Percentiles rank a stretch among this genome's conserved stretches.
These are phyloP conservation scores for Euphorbia pulcherrima DNA, from an alignment of 345 rosid genomes.

Conservation along the genomic window DNA sequence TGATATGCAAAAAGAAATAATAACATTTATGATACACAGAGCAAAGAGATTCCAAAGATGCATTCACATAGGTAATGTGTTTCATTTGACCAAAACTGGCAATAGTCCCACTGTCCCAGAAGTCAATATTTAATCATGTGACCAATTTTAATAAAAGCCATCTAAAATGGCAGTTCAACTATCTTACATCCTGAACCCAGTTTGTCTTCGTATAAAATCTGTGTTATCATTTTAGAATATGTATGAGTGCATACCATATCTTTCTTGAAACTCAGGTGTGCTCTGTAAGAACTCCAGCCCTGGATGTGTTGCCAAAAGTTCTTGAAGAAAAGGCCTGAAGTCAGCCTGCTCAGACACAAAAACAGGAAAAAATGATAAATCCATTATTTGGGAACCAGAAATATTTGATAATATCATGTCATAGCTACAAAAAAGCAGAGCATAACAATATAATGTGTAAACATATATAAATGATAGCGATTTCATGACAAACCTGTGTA, in stretches of 20 bases:
- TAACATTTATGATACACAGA: neutral
- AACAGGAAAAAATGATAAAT: neutral
- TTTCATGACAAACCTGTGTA: conserved; percentile 52
- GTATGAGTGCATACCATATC: conserved; percentile 58
- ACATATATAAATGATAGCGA: neutral
- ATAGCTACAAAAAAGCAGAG: conserved; percentile 12
- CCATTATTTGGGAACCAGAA: neutral
- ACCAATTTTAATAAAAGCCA: neutral
- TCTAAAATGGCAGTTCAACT: neutral
- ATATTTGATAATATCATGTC: neutral
- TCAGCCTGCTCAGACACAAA: conserved; percentile 51
- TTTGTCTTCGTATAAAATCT: neutral
- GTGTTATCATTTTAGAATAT: neutral
- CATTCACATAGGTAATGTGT: neutral
- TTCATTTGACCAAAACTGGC: neutral
- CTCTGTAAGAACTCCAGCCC: conserved; percentile 70
- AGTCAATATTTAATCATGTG: neutral
- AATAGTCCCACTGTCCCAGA: no score
- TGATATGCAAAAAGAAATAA: neutral
- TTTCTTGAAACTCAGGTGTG: conserved; percentile 84
- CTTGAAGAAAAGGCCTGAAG: conserved; percentile 72
- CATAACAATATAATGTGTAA: neutral
- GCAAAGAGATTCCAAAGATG: neutral
- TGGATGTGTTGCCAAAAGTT: conserved; percentile 75
- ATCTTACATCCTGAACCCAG: neutral